Evolutionary conservation across 2,329 filamentous ascomycete species (phyloP).

Genomic region (Aspergillus versicolor): DNA sequence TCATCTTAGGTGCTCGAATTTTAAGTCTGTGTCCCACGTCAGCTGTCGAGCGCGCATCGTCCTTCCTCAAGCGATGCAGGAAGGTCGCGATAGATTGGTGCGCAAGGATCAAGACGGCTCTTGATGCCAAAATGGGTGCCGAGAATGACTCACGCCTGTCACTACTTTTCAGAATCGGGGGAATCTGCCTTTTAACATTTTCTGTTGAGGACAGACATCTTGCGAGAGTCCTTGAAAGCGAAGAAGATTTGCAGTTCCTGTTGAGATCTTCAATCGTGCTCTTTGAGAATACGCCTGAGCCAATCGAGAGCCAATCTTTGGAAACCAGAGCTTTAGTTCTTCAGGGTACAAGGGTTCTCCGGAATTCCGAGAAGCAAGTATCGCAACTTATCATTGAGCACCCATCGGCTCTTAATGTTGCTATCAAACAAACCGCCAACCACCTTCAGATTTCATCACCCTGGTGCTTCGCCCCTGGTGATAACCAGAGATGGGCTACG

Average conservation of each 20-base stretch:
- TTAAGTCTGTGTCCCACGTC: constrained; percentile 9
- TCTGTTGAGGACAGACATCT: constrained; percentile 9
- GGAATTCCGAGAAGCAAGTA: constrained; percentile 1
- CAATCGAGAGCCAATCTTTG: neutral
- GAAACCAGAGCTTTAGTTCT: neutral
- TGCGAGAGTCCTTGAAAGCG: neutral
- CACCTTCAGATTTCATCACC: neutral
- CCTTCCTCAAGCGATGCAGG: constrained; percentile 4
- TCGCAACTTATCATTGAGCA: constrained; percentile 4
- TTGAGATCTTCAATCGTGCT: constrained; percentile 12
- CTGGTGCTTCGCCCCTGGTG: constrained; percentile 4
- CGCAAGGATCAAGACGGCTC: neutral
- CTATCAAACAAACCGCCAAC: neutral
- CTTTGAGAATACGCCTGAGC: constrained; percentile 11
- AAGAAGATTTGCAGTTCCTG: constrained; percentile 10
- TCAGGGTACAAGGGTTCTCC: constrained; percentile 7
- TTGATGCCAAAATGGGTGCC: neutral
- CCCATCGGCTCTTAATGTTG: constrained; percentile 7
- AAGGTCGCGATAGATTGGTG: constrained; percentile 8
- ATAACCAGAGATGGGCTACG: constrained; percentile 4
- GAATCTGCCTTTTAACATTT: constrained; percentile 14
- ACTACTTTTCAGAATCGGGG: constrained; percentile 8
- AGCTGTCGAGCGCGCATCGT: neutral
- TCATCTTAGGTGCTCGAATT: constrained; percentile 7
- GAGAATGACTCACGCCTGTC: neutral